These are phyloP conservation scores for Pseudofabraea citricarpa DNA, from an alignment of 2,329 filamentous ascomycete species.

Conservation along the genomic window DNA sequence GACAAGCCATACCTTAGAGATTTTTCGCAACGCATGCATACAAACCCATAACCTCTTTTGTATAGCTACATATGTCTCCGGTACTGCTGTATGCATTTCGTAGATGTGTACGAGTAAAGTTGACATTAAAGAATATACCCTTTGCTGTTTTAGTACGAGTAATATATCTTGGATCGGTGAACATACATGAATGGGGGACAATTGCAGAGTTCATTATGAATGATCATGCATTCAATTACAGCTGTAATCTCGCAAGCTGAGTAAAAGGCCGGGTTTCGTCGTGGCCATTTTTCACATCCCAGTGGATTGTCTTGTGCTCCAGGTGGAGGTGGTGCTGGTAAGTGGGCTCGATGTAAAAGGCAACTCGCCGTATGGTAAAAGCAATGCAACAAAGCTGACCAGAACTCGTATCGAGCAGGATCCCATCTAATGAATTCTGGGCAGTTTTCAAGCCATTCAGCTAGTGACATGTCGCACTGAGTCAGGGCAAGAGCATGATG, in stretches of 20 bases:
- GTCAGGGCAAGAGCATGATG: constrained; percentile 90
- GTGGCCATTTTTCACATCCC: background rate
- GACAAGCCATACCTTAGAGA: background rate
- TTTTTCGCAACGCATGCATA: background rate
- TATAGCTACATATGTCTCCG: background rate
- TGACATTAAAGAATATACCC: background rate
- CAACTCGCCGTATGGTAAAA: constrained; percentile 1
- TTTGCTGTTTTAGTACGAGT: background rate
- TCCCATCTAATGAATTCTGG: constrained; percentile 92
- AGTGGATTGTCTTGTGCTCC: background rate
- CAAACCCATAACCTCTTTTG: background rate
- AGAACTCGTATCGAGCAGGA: constrained; percentile 82
- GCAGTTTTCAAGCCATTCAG: constrained; percentile 94
- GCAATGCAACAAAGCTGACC: constrained; percentile 81
- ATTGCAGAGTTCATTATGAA: background rate
- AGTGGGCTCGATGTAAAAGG: background rate
- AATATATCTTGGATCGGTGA: background rate
- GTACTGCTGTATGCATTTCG: background rate
- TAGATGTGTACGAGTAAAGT: constrained; percentile 1
- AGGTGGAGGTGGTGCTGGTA: background rate
- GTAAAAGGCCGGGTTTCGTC: background rate
- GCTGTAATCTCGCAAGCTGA: background rate
- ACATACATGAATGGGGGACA: constrained; percentile 1
- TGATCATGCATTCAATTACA: background rate
- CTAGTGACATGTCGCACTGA: constrained; percentile 92